These are phyloP conservation scores for Chlorophyllum brunneum DNA, from an alignment of 768 basidiomycete species.

Conservation along the genomic window DNA sequence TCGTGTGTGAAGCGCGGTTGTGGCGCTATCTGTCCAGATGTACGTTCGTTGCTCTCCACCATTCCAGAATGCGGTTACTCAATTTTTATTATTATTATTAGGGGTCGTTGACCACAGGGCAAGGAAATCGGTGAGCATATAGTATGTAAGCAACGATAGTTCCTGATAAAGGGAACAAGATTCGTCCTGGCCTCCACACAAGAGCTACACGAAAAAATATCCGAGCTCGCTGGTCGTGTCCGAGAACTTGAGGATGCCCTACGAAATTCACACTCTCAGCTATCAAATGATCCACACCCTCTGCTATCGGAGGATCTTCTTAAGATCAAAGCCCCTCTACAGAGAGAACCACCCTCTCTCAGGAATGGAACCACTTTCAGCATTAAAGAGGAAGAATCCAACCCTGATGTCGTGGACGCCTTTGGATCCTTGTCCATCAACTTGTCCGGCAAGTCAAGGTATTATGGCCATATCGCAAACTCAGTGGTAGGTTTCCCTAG, in stretches of 20 bases:
- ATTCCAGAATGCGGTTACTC: slow-evolving; percentile 3
- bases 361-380: slow-evolving; percentile 33
- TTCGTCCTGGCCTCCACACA: slow-evolving; percentile 80
- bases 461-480: slow-evolving; percentile 72
- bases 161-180: slow-evolving; percentile 26
- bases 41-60: slow-evolving; percentile 27
- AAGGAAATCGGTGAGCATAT: slow-evolving; percentile 64
- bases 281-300: slow-evolving; percentile 60
- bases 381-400: slow-evolving; percentile 59
- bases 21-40: slow-evolving; percentile 80
- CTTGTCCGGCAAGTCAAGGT: slow-evolving; percentile 68
- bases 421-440: slow-evolving; percentile 78
- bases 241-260: slow-evolving; percentile 75
- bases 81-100: slow-evolving; percentile 21
- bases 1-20: slow-evolving; percentile 81
- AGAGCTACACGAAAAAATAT: slow-evolving; percentile 80
- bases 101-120: slow-evolving; percentile 66
- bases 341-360: slow-evolving; percentile 51
- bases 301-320: slow-evolving; percentile 71
- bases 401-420: slow-evolving; percentile 71
- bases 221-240: slow-evolving; percentile 67
- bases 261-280: slow-evolving; percentile 51
- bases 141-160: neutral
- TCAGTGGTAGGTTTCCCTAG: slow-evolving; percentile 55
- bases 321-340: slow-evolving; percentile 71